Evolutionary conservation across 2,329 filamentous ascomycete species (phyloP).

Genomic region (Lachnellula occidentalis): DNA sequence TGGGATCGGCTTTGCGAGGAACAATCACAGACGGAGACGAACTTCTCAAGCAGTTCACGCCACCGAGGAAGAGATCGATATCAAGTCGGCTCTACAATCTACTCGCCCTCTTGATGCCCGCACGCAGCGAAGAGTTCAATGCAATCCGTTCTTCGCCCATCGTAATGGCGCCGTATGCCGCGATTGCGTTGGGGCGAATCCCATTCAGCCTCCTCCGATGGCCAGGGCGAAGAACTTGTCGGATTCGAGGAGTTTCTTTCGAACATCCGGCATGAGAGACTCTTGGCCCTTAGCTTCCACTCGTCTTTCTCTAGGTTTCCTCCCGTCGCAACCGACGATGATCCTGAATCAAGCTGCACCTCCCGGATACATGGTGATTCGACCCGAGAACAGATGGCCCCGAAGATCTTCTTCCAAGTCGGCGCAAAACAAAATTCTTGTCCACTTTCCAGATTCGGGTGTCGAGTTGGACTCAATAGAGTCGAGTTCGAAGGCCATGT

Average conservation of each 20-base stretch:
- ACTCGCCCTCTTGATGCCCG: conserved; percentile 8
- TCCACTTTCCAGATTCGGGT: not conserved
- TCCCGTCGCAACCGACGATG: conserved; percentile 18
- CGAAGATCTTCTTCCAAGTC: conserved; percentile 6
- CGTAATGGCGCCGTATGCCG: conserved; percentile 1
- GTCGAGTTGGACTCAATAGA: not conserved
- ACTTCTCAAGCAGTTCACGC: conserved; percentile 3
- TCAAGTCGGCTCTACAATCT: conserved; percentile 11
- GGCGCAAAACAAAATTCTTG: conserved; percentile 1
- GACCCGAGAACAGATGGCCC: conserved; percentile 15
- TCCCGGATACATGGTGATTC: conserved; percentile 22
- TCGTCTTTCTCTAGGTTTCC: conserved; percentile 11
- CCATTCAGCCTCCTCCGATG: conserved; percentile 6
- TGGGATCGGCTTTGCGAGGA: conserved; percentile 10
- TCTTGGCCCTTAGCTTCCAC: conserved; percentile 26
- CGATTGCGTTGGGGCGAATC: conserved; percentile 6
- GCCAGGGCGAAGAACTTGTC: conserved; percentile 13
- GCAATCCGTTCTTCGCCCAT: conserved; percentile 8
- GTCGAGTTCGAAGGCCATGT: not conserved
- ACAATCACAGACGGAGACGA: conserved; percentile 7
- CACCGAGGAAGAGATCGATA: conserved; percentile 21
- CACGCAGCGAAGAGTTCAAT: conserved; percentile 3
- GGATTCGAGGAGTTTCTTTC: conserved; percentile 11
- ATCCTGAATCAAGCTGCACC: conserved; percentile 21
- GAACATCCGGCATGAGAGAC: conserved; percentile 20